Evolutionary conservation across 352 stramenopile genomes (phyloP), one percentile per base, ranked within the genome.

Genomic region (Pythium rishiriense): DNA sequence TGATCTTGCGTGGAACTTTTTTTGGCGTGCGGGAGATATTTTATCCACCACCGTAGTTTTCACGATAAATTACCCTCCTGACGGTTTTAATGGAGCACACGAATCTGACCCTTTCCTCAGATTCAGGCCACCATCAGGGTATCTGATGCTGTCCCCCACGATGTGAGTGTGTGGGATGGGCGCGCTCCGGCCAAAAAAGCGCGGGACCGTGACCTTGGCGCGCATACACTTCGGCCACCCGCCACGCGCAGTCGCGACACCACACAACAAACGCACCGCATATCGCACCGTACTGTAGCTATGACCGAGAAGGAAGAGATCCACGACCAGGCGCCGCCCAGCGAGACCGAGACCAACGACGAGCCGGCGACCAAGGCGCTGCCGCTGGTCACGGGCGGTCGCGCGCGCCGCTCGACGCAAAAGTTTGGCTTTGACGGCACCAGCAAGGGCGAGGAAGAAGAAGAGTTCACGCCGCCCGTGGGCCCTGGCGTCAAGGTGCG

Each of bases 351-450:
- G 19, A 15, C 25, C 48, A 48, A 26, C 15, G 42, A 49, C 25
- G 63, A 71, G 33, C 31, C 63, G 46, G 19, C 22, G n/a, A 41
- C 29, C n/a, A n/a, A n/a, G 21, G 42, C 31, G 45, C 55, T 53
- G 14, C 42, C 51, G 25, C 31, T 26, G 17, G 37, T 64, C 35
- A 42, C 37, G 26, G 70, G 77, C 25, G 72, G 72, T 0, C 83
- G 83, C 48, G 80, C 88, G 73, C 83, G 83, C 49, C 74, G 74
- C 58, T 76, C 78, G 1, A 89, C 75, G 59, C 83, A 90, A 50
- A 85, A 81, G 69, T 93, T 89, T 60, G 82, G 75, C 68, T 81
- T 88, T 50, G 66, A 63, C 10, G 69, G 78, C 59, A 26, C 21
- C 57, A 52, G 46, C 33, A 83, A 80, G 42, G 67, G 62, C 12